phyloP scores from a whole-genome alignment of 2,329 filamentous ascomycete genomes.

The Ophioceras dolichostomum region DNA sequence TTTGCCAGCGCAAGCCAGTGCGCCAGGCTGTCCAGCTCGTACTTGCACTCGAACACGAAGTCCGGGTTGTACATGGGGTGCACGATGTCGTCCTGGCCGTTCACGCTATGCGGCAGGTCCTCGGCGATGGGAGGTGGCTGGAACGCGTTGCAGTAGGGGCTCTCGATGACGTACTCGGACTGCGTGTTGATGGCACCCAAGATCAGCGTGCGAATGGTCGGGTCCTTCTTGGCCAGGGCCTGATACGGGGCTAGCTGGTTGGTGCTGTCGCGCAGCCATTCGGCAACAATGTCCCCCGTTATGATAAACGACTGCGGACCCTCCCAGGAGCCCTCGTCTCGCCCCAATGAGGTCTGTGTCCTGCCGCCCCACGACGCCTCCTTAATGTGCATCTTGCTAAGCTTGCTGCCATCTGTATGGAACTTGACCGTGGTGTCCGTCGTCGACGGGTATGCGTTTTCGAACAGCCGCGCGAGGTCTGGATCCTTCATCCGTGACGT shows the following conservation, averaged over 20 bases:
- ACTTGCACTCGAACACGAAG: conserved; percentile 95
- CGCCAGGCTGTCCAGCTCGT: conserved; percentile 90
- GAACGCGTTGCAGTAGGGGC: conserved; percentile 96
- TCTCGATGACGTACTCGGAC: conserved; percentile 84
- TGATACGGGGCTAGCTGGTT: conserved; percentile 93
- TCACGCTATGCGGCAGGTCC: conserved; percentile 52
- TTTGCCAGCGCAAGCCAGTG: conserved; percentile 81
- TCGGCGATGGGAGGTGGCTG: conserved; percentile 82
- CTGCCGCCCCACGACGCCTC: conserved; percentile 13
- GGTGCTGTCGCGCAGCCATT: conserved; percentile 84
- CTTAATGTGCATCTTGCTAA: conserved; percentile 14
- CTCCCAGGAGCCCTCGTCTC: conserved; percentile 52
- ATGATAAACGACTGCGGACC: conserved; percentile 87
- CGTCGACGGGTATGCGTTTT: conserved; percentile 89
- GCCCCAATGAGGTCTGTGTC: no score
- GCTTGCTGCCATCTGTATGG: conserved; percentile 58
- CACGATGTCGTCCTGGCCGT: conserved; percentile 73
- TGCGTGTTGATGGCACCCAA: conserved; percentile 33
- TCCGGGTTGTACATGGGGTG: conserved; percentile 77
- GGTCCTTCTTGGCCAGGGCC: conserved; percentile 67
- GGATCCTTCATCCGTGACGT: conserved; percentile 69
- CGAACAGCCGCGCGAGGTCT: conserved; percentile 84
- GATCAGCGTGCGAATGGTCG: conserved; percentile 48
- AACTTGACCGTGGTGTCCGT: conserved; percentile 84
- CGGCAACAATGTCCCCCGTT: conserved; percentile 81